Base-by-base conservation (phyloP, 441 rosid species). In the Jatropha podagrica region DNA sequence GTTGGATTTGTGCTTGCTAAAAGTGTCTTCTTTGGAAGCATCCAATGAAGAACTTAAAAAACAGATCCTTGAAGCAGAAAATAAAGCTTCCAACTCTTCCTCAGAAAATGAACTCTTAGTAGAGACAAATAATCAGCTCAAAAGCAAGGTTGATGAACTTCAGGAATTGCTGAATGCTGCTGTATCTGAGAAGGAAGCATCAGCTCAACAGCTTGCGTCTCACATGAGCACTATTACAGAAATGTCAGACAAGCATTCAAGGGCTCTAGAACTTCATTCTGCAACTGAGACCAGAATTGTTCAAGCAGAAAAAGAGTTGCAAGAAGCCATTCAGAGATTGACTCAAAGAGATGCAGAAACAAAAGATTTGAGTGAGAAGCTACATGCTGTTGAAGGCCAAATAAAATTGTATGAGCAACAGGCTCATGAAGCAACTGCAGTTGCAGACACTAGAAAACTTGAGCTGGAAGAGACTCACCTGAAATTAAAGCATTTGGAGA, bases 91-190 rank as follows among this genome's bases (percentile, higher is more conserved):
- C 54, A 90, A 83, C 76, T 80, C 92, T 55, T 76, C 73, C 59
- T 88, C 91, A 40, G 96, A 96, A 60, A 91, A 82, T 75, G 90
- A 91, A 77, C 85, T 90, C 44, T 81, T 94, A 58, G 89, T 83
- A 40, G 94, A 85, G 86, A 90, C 96, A 62, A 96, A 91, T 85
- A 86, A 77, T 77, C 96, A 94, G 74, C 97, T 94, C 26, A 90
- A 88, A 78, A 80, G 74, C 73, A 89, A 85, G 83, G 81, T 92
- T 44, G 87, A 88, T 71, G 98, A 94, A 77, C 95, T 94, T 76
- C 87, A 91, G 74, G 92, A 86, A 74, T 73, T 86, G 83, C 82
- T 92, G 38, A 81, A 80, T 79, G 78, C 91, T 67, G 80, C 88
- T 66, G 72, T 79, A 75, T 86, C 85, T 26, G 96, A 94, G 79